A percentile compares a stretch with the other conserved stretches of the same genome.
Evolutionary conservation across 164 flowering plant genomes (phyloP).

Genomic region (Dillenia suffruticosa): DNA sequence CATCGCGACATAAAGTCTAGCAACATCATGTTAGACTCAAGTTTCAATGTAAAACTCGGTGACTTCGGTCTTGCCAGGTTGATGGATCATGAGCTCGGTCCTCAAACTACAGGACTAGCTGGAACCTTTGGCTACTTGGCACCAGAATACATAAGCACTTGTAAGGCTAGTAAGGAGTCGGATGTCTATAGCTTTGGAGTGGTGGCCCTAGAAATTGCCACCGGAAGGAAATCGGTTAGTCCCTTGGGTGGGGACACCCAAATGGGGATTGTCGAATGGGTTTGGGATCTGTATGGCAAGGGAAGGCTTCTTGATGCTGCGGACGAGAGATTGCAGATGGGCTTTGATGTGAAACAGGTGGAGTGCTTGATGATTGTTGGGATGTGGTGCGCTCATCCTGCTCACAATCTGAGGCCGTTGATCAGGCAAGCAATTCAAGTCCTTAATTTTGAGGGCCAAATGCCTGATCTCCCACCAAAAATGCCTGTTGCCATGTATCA

Average conservation of each 20-base stretch:
- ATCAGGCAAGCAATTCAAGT: constrained; percentile 27
- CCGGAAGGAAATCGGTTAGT: constrained; percentile 7
- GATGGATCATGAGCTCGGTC: constrained; percentile 5
- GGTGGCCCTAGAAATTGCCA: background rate
- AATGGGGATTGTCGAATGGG: constrained; percentile 3
- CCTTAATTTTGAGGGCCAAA: constrained; percentile 22
- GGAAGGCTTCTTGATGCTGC: constrained; percentile 1
- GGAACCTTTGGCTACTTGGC: constrained; percentile 17
- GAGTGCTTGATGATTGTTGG: constrained; percentile 32
- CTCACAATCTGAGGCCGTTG: constrained; percentile 21
- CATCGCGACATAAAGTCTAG: constrained; percentile 14
- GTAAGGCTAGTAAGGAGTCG: background rate
- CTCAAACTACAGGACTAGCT: constrained; percentile 8
- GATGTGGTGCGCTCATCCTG: constrained; percentile 37
- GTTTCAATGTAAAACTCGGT: constrained; percentile 10
- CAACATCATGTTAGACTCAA: background rate
- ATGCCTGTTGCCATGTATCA: constrained; percentile 25
- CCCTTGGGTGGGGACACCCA: background rate
- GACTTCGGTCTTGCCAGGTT: constrained; percentile 15
- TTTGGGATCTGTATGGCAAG: constrained; percentile 8
- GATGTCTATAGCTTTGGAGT: too few relatives aligned
- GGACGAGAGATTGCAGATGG: constrained; percentile 1
- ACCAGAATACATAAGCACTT: constrained; percentile 6
- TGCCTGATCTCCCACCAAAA: constrained; percentile 28
- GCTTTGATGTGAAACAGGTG: constrained; percentile 12